Evolutionary conservation across 345 rosid genomes (phyloP).

Genomic region (Conringia planisiliqua): DNA sequence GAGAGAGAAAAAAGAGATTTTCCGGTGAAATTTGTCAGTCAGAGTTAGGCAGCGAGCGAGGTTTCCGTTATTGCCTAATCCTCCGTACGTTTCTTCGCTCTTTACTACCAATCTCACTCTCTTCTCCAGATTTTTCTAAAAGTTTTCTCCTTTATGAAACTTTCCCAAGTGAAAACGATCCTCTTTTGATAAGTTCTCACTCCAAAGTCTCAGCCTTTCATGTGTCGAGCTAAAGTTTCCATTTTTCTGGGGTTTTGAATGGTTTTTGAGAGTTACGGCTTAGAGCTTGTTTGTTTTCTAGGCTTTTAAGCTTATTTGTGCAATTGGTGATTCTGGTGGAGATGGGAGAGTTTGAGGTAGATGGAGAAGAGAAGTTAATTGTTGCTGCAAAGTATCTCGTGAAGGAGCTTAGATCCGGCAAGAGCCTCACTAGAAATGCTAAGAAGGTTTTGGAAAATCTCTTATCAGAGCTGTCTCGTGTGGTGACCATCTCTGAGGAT

Average conservation of each 20-base stretch:
- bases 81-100: background rate
- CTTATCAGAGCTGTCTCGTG: conserved; percentile 52
- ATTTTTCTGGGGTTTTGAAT: conserved; percentile 12
- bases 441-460: conserved; percentile 60
- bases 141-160: conserved; percentile 5
- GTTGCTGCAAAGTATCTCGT: conserved; percentile 59
- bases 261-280: conserved; percentile 13
- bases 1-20: background rate
- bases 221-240: background rate
- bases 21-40: conserved; percentile 5
- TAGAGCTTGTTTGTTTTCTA: conserved; percentile 5
- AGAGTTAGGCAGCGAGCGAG: conserved; percentile 2
- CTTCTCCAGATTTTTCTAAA: background rate
- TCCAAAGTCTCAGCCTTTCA: conserved; percentile 4
- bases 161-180: background rate
- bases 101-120: conserved; percentile 4
- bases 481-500: conserved; percentile 32
- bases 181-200: background rate
- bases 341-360: conserved; percentile 51
- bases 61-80: background rate
- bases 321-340: conserved; percentile 21
- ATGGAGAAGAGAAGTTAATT: conserved; percentile 60
- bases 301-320: background rate
- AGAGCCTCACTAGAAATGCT: conserved; percentile 52
- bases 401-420: conserved; percentile 55